Percentiles rank a stretch among this genome's conserved stretches.
Evolutionary conservation across 495 filamentous ascomycete species (phyloP).

Genomic region (Hypomontagnella monticulosa): DNA sequence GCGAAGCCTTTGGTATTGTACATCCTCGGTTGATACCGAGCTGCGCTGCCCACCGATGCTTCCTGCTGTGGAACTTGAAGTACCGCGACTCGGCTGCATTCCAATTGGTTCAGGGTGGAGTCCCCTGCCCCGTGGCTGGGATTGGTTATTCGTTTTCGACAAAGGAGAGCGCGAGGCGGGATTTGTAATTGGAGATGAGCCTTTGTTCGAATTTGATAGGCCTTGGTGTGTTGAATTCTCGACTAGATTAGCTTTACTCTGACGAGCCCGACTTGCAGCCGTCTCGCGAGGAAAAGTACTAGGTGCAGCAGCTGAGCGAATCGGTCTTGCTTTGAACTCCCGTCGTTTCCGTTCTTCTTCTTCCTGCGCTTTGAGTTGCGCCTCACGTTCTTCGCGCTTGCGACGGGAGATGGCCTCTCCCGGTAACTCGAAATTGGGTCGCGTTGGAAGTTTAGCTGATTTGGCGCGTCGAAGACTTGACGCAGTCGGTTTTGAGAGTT

Average conservation of each 20-base stretch:
- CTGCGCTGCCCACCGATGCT: conserved; percentile 55
- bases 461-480: conserved; percentile 53
- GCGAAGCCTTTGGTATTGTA: conserved; percentile 60
- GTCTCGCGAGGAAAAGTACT: conserved; percentile 60
- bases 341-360: conserved; percentile 66
- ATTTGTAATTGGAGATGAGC: conserved; percentile 7
- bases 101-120: conserved; percentile 24
- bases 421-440: conserved; percentile 73
- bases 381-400: conserved; percentile 73
- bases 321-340: conserved; percentile 72
- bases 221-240: conserved; percentile 36
- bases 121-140: conserved; percentile 38
- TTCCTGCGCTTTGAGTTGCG: conserved; percentile 67
- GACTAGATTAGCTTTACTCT: conserved; percentile 50
- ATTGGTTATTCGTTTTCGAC: conserved; percentile 38
- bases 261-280: conserved; percentile 66
- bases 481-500: conserved; percentile 51
- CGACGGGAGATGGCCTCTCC: conserved; percentile 77
- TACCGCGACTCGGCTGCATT: conserved; percentile 43
- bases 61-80: conserved; percentile 50
- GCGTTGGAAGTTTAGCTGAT: conserved; percentile 69
- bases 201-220: conserved; percentile 28
- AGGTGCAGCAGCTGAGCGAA: conserved; percentile 56
- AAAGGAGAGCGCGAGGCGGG: conserved; percentile 30
- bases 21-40: conserved; percentile 59